phyloP scores from a whole-genome alignment of 768 basidiomycete genomes.

The Lepiota brunneoincarnata region DNA sequence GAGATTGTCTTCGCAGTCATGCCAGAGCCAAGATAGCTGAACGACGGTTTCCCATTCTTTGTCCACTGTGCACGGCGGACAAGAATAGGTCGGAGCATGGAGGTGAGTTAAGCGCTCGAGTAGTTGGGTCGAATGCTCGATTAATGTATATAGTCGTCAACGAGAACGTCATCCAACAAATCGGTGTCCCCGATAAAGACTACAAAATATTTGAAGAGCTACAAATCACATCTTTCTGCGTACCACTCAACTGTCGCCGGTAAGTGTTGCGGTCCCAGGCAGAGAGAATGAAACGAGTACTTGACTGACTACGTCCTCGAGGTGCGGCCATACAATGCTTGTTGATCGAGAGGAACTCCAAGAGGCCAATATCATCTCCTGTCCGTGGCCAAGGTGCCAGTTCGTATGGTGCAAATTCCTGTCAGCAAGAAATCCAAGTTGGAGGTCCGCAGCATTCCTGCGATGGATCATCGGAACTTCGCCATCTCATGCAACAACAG shows the following conservation, averaged over 20 bases:
- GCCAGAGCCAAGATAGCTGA: conserved; percentile 1
- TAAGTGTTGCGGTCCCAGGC: too few species aligned
- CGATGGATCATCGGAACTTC: conserved; percentile 21
- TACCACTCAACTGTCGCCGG: conserved; percentile 7
- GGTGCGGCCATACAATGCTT: conserved; percentile 21
- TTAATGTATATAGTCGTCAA: background rate
- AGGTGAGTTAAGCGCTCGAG: background rate
- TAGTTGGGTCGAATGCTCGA: too few species aligned
- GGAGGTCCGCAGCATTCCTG: conserved; percentile 21
- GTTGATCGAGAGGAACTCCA: conserved; percentile 22
- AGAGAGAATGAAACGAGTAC: too few species aligned
- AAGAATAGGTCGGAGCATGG: background rate
- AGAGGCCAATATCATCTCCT: conserved; percentile 17
- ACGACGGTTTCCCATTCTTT: conserved; percentile 7
- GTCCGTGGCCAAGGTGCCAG: conserved; percentile 21
- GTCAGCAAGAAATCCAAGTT: conserved; percentile 16
- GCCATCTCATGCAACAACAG: conserved; percentile 21
- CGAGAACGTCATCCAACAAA: conserved; percentile 4
- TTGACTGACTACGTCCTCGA: conserved; percentile 1
- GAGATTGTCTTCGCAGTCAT: conserved; percentile 8
- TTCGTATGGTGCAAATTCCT: conserved; percentile 23
- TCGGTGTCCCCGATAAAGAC: conserved; percentile 6
- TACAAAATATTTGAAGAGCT: conserved; percentile 10
- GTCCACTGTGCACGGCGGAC: background rate
- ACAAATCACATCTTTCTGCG: conserved; percentile 10